These are phyloP conservation scores for Talaromyces thailandensis DNA, from an alignment of 495 filamentous ascomycete species.

Conservation along the genomic window DNA sequence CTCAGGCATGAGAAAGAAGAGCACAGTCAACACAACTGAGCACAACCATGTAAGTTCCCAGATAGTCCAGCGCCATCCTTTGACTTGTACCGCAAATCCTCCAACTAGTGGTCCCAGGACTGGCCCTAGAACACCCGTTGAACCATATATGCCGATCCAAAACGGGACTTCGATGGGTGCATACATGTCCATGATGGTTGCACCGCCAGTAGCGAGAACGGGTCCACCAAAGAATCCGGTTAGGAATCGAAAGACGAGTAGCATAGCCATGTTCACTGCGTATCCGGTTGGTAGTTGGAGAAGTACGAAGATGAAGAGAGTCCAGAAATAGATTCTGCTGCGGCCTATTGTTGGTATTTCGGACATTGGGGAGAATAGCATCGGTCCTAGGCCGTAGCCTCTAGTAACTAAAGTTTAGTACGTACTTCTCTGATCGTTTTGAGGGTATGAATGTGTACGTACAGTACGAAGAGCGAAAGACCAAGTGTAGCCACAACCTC, in stretches of 20 bases:
- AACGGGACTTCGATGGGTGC: conserved; percentile 19
- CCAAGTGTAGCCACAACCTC: conserved; percentile 38
- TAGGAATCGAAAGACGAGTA: conserved; percentile 45
- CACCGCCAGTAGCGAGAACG: conserved; percentile 33
- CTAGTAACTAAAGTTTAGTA: background rate
- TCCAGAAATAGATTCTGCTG: conserved; percentile 38
- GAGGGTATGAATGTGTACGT: background rate
- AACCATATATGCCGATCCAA: conserved; percentile 26
- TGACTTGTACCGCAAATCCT: conserved; percentile 23
- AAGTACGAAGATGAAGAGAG: conserved; percentile 41
- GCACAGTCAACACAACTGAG: conserved; percentile 31
- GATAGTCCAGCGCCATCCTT: conserved; percentile 41
- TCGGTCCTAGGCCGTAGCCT: conserved; percentile 36
- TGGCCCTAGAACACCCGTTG: conserved; percentile 28
- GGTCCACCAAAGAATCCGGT: conserved; percentile 45
- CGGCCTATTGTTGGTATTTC: conserved; percentile 44
- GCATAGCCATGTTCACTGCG: conserved; percentile 40
- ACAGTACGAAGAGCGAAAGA: conserved; percentile 39
- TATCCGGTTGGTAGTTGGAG: conserved; percentile 38
- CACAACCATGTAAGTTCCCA: conserved; percentile 41
- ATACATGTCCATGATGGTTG: conserved; percentile 29
- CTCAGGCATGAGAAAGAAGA: conserved; percentile 48
- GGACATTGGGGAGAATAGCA: conserved; percentile 40
- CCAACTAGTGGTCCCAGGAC: conserved; percentile 35
- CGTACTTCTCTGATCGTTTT: background rate